These are phyloP conservation scores for Arachnomyces sp. DNA, from an alignment of 2,329 filamentous ascomycete genomes.

Conservation along the genomic window DNA sequence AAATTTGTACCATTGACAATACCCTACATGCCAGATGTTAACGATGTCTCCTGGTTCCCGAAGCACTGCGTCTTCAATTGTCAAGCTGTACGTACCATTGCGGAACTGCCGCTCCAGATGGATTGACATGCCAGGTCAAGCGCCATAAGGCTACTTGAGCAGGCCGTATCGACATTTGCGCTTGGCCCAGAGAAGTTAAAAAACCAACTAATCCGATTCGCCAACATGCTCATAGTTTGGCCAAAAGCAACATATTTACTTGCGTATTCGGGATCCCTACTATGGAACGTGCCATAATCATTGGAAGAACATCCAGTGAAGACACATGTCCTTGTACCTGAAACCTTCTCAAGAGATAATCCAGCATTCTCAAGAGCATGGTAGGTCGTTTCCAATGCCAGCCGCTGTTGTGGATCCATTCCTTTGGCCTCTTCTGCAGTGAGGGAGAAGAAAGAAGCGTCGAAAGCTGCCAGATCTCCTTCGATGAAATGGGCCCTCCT, in stretches of 20 bases:
- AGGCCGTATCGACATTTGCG: slow-evolving; percentile 23
- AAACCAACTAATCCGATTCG: slow-evolving; percentile 26
- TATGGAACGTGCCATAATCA: slow-evolving; percentile 8
- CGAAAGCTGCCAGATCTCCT: slow-evolving; percentile 18
- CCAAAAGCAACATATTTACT: no score
- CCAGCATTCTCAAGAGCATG: slow-evolving; percentile 18
- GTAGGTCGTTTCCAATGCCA: slow-evolving; percentile 17
- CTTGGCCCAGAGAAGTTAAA: slow-evolving; percentile 23
- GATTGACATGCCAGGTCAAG: slow-evolving; percentile 21
- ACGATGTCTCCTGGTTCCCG: no score
- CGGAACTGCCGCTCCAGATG: neutral
- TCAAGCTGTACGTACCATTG: no score
- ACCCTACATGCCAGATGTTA: slow-evolving; percentile 4
- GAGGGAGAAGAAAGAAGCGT: slow-evolving; percentile 24
- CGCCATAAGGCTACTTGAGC: slow-evolving; percentile 18
- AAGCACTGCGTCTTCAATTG: no score
- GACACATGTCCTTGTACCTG: slow-evolving; percentile 3
- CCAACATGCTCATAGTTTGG: slow-evolving; percentile 22
- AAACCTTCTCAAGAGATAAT: slow-evolving; percentile 4
- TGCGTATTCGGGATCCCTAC: slow-evolving; percentile 6
- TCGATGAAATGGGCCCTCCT: slow-evolving; percentile 21
- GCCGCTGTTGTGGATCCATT: slow-evolving; percentile 17
- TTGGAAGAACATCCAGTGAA: slow-evolving; percentile 6
- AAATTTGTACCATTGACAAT: slow-evolving; percentile 29
- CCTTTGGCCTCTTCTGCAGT: slow-evolving; percentile 14